Base-by-base conservation (phyloP, 306 rosid genomes). In the Luffa acutangula region DNA sequence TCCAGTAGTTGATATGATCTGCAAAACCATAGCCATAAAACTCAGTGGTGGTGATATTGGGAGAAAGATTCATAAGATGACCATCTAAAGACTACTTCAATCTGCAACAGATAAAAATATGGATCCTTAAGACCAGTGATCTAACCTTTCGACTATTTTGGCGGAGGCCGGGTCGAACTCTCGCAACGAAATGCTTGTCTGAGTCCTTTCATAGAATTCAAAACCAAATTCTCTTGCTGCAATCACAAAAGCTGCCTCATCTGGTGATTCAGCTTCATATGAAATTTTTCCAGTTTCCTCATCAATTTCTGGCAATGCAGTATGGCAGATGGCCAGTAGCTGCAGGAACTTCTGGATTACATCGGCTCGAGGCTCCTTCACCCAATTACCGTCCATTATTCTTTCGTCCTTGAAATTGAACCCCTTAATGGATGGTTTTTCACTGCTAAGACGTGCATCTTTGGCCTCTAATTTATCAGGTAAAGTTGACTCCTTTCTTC, bases 261-360 rank as follows among this genome's bases (percentile, higher is more conserved):
- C 99, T 0, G 99, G 99, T 25, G 99, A 96, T 87, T 96, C 98
- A 69, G 99, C 99, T 89, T 96, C 99, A 84, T 93, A 96, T 20
- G 99, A 86, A 71, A 89, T 86, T 14, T 63, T 85, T 80, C 97
- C 96, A 1, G 94, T 87, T 81, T 76, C 89, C 82, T 93, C 97
- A 85, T 96, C 98, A 53, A 87, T 82, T 80, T 96, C 99, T 21
- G 99, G 99, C 80, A 93, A 81, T 80, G 97, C 99, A 15, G 99
- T 96, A 69, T 96, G 99, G 81, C 99, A 96, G 66, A 93, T 74
- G 6, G 98, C 98, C 14, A 96, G 87, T 74, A 92, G 75, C 84
- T 81, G 82, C 10, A 96, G 77, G 79, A 93, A 96, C 82, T 87
- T 87, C 78, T 88, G 92, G 79, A 96, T 90, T 69, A 83, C 89